These are phyloP conservation scores for Picochlorum sp. DNA, from an alignment of 139 green algal species.

Conservation along the genomic window DNA sequence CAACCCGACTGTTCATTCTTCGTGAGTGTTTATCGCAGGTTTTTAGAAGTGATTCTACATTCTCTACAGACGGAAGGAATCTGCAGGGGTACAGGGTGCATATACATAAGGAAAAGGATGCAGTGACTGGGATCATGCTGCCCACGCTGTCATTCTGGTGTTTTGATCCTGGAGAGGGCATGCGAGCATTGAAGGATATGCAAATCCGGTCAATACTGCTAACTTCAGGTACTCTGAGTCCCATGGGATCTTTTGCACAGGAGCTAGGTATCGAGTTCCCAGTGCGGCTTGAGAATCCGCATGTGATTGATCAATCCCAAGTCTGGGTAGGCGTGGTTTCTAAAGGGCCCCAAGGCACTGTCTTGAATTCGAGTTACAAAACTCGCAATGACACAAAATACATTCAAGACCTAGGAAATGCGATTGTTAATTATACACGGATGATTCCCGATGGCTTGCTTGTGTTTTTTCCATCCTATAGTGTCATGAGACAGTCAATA, in stretches of 20 bases:
- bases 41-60: conserved; percentile 39
- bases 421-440: conserved; percentile 74
- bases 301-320: conserved; percentile 75
- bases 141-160: conserved; percentile 88
- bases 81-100: conserved; percentile 57
- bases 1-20: conserved; percentile 29
- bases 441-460: conserved; percentile 85
- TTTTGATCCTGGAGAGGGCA: conserved; percentile 64
- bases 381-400: conserved; percentile 50
- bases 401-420: conserved; percentile 66
- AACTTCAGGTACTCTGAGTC: conserved; percentile 84
- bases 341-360: conserved; percentile 55
- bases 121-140: neutral
- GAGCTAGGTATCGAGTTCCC: conserved; percentile 84
- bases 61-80: neutral
- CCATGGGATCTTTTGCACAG: conserved; percentile 74
- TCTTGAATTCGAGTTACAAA: conserved; percentile 80
- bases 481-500: conserved; percentile 49
- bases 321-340: conserved; percentile 80
- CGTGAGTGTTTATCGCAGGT: conserved; percentile 47
- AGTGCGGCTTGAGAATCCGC: conserved; percentile 88
- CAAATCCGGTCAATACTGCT: conserved; percentile 72
- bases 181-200: conserved; percentile 42
- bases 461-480: conserved; percentile 95
- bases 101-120: conserved; percentile 46